These are phyloP conservation scores for Torulaspora delbrueckii DNA, from an alignment of 805 yeast species.

Conservation along the genomic window DNA sequence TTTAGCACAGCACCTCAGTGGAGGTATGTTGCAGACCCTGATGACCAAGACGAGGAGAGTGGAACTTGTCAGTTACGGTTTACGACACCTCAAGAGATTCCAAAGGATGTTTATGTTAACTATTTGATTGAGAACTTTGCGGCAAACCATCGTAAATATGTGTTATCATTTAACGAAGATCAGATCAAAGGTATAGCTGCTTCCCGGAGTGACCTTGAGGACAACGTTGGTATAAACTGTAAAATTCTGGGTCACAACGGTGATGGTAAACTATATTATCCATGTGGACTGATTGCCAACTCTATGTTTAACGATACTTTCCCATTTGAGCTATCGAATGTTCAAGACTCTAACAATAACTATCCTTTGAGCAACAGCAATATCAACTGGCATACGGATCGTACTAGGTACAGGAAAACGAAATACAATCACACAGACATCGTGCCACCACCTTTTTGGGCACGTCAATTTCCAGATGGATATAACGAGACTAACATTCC, in stretches of 20 bases:
- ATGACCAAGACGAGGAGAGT: conserved; percentile 47
- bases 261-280: conserved; percentile 67
- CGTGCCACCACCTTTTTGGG: conserved; percentile 96
- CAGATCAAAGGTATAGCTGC: conserved; percentile 79
- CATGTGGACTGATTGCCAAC: conserved; percentile 94
- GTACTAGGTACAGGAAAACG: conserved; percentile 66
- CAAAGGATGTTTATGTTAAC: conserved; percentile 69
- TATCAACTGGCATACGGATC: conserved; percentile 84
- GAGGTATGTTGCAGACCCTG: conserved; percentile 47
- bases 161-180: conserved; percentile 76
- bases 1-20: conserved; percentile 53
- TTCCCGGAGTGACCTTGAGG: conserved; percentile 45
- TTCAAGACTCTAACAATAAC: conserved; percentile 34
- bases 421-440: conserved; percentile 60
- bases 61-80: conserved; percentile 70
- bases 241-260: conserved; percentile 52
- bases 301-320: conserved; percentile 88
- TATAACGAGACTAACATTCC: conserved; percentile 81
- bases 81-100: conserved; percentile 63
- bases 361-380: conserved; percentile 46
- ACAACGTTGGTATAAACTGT: conserved; percentile 50
- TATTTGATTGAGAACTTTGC: conserved; percentile 84
- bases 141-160: conserved; percentile 94
- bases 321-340: conserved; percentile 35
- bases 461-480: conserved; percentile 71